Evolutionary conservation across 139 green algal species (phyloP), one percentile per base, ranked within the genome.

Genomic region (Tetradesmus lagerheimii): DNA sequence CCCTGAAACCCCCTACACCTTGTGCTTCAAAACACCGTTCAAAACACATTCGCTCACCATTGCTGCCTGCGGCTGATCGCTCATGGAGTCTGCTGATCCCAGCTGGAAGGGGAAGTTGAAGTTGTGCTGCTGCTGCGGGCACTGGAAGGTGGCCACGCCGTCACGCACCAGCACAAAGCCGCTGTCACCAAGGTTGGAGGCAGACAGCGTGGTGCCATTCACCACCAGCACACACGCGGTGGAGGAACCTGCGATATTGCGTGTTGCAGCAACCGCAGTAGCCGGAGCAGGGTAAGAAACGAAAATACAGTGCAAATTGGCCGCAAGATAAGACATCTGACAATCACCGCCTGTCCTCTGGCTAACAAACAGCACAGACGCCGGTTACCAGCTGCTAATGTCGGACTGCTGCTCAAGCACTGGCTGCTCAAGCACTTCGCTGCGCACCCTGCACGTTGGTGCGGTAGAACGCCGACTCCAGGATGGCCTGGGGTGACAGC

Each of bases 71-170:
- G 94, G 93, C 29, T 93, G 81, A 91, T 98, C 94, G 35, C 90
- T 89, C 92, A 95, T 94, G 0, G 89, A 92, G 83, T 94, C 93
- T 43, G 90, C 75, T 6, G 66, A 86, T 43, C 96, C 96, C 45
- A 98, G 90, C 92, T 99, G 97, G 95, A 95, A 99, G 29, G 98
- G 98, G 85, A 99, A 99, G 95, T 99, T 99, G 95, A 99, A 99
- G 85, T 93, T 93, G 92, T 99, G 98, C 94, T 99, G 97, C 95
- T 99, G 98, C 82, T 96, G 93, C 3, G 97, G 97, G 14, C 94
- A 97, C 88, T 96, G 94, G 95, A 97, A 98, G 25, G 43, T 80
- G 14, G 78, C 66, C 31, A 37, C 64, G 38, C 76, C 83, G 47
- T 79, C 90, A 0, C 95, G 90, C 50, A 97, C 57, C n/a, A 97